phyloP scores from a whole-genome alignment of 2,329 filamentous ascomycete genomes.

The Parafenestella ontariensis region DNA sequence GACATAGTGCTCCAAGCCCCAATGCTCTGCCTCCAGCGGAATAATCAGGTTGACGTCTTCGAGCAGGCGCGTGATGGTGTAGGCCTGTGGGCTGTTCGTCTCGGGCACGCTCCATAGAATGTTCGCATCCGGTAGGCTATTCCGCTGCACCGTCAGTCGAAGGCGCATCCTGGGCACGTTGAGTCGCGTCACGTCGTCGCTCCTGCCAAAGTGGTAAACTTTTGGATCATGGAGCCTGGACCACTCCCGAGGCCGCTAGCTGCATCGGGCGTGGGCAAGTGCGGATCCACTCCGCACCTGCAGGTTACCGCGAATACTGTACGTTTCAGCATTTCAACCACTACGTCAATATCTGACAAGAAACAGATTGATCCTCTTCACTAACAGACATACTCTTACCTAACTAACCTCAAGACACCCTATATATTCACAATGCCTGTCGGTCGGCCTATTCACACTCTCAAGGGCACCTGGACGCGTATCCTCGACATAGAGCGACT shows the following conservation, averaged over 20 bases:
- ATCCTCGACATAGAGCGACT: slow-evolving; percentile 53
- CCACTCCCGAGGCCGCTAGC: slow-evolving; percentile 12
- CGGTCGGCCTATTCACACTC: slow-evolving; percentile 29
- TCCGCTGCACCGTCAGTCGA: slow-evolving; percentile 46
- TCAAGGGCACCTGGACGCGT: slow-evolving; percentile 48
- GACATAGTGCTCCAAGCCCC: slow-evolving; percentile 89
- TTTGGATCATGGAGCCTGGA: slow-evolving; percentile 17
- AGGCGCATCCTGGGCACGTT: slow-evolving; percentile 41
- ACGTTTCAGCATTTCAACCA: too few relatives aligned
- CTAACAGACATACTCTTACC: neutral
- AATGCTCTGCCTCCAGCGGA: slow-evolving; percentile 80
- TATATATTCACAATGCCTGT: slow-evolving; percentile 28
- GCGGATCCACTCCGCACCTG: slow-evolving; percentile 14
- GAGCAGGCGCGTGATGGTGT: slow-evolving; percentile 77
- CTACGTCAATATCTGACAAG: neutral
- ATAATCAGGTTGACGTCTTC: slow-evolving; percentile 80
- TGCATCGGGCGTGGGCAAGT: slow-evolving; percentile 1
- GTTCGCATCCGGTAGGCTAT: slow-evolving; percentile 47
- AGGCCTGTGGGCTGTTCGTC: slow-evolving; percentile 37
- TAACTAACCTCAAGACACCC: neutral
- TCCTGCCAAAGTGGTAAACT: slow-evolving; percentile 10
- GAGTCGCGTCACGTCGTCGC: slow-evolving; percentile 3
- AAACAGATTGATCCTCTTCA: neutral
- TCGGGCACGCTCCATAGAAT: slow-evolving; percentile 47
- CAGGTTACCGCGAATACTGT: neutral